Base-by-base conservation (phyloP, 306 rosid species). In the Mimosa bimucronata region DNA sequence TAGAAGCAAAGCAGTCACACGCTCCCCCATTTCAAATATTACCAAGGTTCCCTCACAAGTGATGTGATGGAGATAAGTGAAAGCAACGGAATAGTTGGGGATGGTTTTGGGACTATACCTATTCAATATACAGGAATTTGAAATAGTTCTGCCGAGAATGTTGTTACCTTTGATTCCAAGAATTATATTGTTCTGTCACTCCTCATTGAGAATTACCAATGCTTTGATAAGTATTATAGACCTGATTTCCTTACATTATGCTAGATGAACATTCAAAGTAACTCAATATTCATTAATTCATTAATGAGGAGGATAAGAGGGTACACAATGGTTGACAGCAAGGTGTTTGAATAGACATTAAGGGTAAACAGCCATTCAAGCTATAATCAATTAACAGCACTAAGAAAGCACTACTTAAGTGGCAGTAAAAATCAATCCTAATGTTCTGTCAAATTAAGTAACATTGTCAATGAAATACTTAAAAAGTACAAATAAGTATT, bases 301-400 rank as follows among this genome's bases (percentile, higher is more conserved):
- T 52, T 11, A 53, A 53, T 40, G 53, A 74, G 41, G 60, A 82
- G 48, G 75, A 40, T 37, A 53, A 73, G 77, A 72, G n/a, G 53
- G 31, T 21, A 65, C 21, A 23, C 31, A n/a, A 70, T 26, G 57
- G 66, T 61, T 66, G 83, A 31, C 41, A 55, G 16, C 53, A 55
- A 31, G 62, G 67, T 29, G 45, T 31, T 53, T 53, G 18, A 53
- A 26, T 57, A 76, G 21, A 58, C 25, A 77, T 66, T 26, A 31
- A 60, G 37, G 37, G 34, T 26, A 4, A 25, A 25, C 34, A 58
- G 18, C 18, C 64, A 30, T n/a, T 78, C 70, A 21, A 30, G 72
- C 71, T 30, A 66, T 62, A 42, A 67, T 31, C 74, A 74, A 52
- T 48, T 61, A 90, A 41, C 58, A 62, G 66, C 69, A 57, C 61